These are phyloP conservation scores for Anthoceros angustus DNA, from an alignment of 225 moss, liverwort and hornwort species.

Conservation along the genomic window DNA sequence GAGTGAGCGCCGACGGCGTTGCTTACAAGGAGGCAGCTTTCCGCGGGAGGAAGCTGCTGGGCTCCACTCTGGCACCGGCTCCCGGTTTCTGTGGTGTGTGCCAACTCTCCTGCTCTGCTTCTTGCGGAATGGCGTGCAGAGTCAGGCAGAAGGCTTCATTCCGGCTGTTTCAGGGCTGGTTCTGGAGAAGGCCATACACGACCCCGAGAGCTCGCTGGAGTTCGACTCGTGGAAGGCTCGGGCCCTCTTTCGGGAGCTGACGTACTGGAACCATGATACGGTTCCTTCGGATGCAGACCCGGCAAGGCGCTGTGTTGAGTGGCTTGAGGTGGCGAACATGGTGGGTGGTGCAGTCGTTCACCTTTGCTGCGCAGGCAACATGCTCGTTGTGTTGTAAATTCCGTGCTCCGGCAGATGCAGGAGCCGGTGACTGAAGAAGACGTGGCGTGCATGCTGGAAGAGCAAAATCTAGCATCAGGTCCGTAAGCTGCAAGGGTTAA, in stretches of 20 bases:
- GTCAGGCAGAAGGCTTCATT: not conserved
- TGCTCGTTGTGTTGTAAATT: no score
- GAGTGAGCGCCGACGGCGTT: slow-evolving; percentile 34
- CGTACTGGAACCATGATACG: slow-evolving; percentile 51
- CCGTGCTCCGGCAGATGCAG: no score
- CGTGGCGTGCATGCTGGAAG: no score
- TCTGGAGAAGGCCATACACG: slow-evolving; percentile 24
- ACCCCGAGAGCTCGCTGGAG: slow-evolving; percentile 12
- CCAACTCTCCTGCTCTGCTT: not conserved
- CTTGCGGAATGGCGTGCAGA: not conserved
- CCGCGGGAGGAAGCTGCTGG: slow-evolving; percentile 39
- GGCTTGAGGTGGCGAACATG: slow-evolving; percentile 32
- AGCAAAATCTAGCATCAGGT: no score
- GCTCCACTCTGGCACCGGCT: slow-evolving; percentile 28
- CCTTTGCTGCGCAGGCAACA: not conserved
- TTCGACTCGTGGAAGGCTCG: slow-evolving; percentile 40
- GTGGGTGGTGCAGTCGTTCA: not conserved
- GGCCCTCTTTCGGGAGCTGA: slow-evolving; percentile 23
- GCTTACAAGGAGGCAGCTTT: slow-evolving; percentile 36
- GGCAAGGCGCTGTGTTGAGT: slow-evolving; percentile 33
- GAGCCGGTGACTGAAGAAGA: no score
- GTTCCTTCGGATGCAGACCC: slow-evolving; percentile 37
- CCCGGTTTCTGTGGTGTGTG: slow-evolving; percentile 26
- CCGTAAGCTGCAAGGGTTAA: no score
- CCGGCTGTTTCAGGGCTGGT: slow-evolving; percentile 24